Base-by-base conservation (phyloP, 306 rosid species). In the Arachis hypogaea region DNA sequence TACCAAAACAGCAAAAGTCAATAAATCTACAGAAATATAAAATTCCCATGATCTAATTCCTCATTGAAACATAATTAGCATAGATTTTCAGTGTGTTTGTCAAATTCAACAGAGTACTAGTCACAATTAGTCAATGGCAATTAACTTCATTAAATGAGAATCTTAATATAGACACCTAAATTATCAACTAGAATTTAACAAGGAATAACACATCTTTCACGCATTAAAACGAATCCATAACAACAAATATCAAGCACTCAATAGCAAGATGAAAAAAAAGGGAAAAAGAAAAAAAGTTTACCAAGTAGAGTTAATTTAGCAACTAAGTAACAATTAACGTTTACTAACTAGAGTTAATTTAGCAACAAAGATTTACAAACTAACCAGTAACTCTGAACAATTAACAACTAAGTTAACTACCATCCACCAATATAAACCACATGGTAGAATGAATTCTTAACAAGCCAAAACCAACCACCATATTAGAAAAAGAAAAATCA, bases 391-490 rank as follows among this genome's bases (percentile, higher is more conserved):
- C 38, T 33, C 38, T 33, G 38, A 33, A 33, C 38, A 33, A 33
- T 33, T 33, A 18, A 18, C 18, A 18, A 18, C 18, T 18, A 18
- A 18, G 18, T 18, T 18, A 33, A 33, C 38, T 33, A 33, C 38
- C 38, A 33, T 33, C 3, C 38, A 33, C 38, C 38, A 33, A 33
- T 33, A 33, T 33, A 33, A 33, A 33, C 68, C 10, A 60, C 58
- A 14, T 60, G 61, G 58, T 54, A 67, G 63, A 72, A 77, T 41
- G 66, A 50, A 71, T 45, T 51, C 62, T 52, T 64, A 7, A 45
- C 33, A 45, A 36, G 38, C 22, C 57, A n/a, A 68, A 16, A 51
- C 10, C n/a, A 64, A 57, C 14, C 52, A 38, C 42, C 44, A 18
- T n/a, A 68, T 38, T 9, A 9, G 33, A 54, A 11, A 16, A 41